Base-by-base conservation (phyloP, 2,329 filamentous ascomycete species). In the Cercospora sesami region DNA sequence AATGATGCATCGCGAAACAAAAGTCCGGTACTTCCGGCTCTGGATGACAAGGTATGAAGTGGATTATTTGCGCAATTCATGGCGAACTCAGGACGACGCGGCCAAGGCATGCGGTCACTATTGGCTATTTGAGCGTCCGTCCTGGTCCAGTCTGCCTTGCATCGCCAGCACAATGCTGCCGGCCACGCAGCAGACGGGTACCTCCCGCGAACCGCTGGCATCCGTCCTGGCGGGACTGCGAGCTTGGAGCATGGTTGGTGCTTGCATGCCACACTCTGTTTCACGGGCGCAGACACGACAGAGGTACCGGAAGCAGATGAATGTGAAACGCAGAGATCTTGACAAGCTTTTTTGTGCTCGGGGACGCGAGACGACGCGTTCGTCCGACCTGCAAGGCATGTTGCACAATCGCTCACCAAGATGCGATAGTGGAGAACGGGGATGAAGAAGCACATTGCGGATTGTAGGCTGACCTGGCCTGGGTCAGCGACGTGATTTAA, bases 211-310 rank as follows among this genome's bases (percentile, higher is more conserved):
- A 61, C 59, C 23, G 36, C 16, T 61, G 59, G 18, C 21, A 16
- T 45, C 23, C 60, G 39, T 16, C 30, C 21, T 53, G 60, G 60
- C 42, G 60, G 60, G 26, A 30, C 39, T 7, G 33, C 33, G 59
- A 63, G 26, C 12, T n/a, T 12, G 55, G 14, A 63, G 42, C 60
- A 63, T 63, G 60, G 60, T 55, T 63, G 45, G 42, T 63, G 61
- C 61, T 63, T 48, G 61, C 42, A 53, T 63, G 48, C 61, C 61
- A 63, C 39, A 63, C 61, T 63, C 48, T 55, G 61, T 63, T 63
- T 36, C 28, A 63, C 28, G 61, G n/a, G 48, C 45, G 31, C 61
- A 31, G 42, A 26, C 45, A 51, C 45, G 45, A 51, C 18, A 53
- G 18, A 55, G 28, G 21, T 51, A 21, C 61, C 45, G 45, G 51